These are phyloP conservation scores for Starmerella potacharoeniae DNA, from an alignment of 805 yeast species.

Conservation along the genomic window DNA sequence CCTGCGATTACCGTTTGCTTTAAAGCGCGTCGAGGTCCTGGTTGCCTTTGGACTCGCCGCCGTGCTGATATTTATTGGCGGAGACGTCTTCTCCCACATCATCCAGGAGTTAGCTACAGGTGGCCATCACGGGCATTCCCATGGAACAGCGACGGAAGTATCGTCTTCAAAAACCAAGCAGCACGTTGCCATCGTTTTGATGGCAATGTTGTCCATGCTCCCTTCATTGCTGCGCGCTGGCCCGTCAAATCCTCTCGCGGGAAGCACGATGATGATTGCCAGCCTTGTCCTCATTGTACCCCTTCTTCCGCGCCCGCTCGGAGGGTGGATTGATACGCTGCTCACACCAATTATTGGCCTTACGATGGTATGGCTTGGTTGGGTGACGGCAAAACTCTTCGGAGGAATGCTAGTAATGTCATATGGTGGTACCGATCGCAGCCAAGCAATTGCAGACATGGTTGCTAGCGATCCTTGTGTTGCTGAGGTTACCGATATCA, in stretches of 20 bases:
- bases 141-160: not conserved
- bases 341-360: slow-evolving; percentile 32
- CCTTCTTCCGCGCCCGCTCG: slow-evolving; percentile 22
- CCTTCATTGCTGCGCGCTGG: slow-evolving; percentile 12
- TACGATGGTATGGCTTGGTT: slow-evolving; percentile 34
- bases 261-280: slow-evolving; percentile 27
- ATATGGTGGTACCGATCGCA: slow-evolving; percentile 31
- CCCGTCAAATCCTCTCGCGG: slow-evolving; percentile 10
- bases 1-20: slow-evolving; percentile 78
- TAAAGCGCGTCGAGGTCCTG: slow-evolving; percentile 80
- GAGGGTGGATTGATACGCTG: slow-evolving; percentile 26
- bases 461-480: slow-evolving; percentile 26
- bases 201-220: slow-evolving; percentile 4
- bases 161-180: not conserved
- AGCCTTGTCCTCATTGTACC: slow-evolving; percentile 27
- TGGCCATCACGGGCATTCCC: slow-evolving; percentile 4
- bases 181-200: slow-evolving; percentile 2
- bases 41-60: slow-evolving; percentile 80
- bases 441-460: slow-evolving; percentile 22
- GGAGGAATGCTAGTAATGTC: slow-evolving; percentile 37
- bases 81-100: slow-evolving; percentile 79
- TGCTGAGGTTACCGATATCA: slow-evolving; percentile 25
- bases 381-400: slow-evolving; percentile 31
- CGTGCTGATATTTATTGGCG: slow-evolving; percentile 78
- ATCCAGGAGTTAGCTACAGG: slow-evolving; percentile 52